Evolutionary conservation across 2,329 filamentous ascomycete genomes (phyloP).

Genomic region (Beauveria caledonica): DNA sequence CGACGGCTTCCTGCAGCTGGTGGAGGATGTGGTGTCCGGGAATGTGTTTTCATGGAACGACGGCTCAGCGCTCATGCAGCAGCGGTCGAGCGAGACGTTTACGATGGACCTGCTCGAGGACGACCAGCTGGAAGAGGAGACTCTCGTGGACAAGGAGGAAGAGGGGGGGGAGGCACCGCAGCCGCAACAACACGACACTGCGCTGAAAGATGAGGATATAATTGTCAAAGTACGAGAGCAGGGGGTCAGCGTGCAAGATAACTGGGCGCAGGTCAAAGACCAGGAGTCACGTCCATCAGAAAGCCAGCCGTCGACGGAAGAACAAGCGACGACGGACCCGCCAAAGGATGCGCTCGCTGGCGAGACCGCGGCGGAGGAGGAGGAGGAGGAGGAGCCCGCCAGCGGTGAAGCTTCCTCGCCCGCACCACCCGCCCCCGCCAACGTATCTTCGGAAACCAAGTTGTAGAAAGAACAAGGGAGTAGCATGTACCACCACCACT

Average conservation of each 20-base stretch:
- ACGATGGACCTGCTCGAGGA: conserved; percentile 21
- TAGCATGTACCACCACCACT: background rate
- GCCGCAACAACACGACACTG: conserved; percentile 14
- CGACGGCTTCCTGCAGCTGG: conserved; percentile 20
- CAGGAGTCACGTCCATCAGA: too few relatives aligned
- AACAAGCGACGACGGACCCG: too few relatives aligned
- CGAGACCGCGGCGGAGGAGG: background rate
- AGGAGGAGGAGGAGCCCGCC: background rate
- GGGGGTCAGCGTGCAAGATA: background rate
- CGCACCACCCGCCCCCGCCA: too few relatives aligned
- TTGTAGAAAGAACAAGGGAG: background rate
- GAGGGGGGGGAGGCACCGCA: background rate
- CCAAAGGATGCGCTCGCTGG: background rate
- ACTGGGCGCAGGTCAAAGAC: too few relatives aligned
- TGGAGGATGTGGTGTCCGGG: conserved; percentile 23
- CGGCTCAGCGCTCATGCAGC: conserved; percentile 21
- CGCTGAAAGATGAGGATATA: background rate
- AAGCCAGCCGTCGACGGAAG: too few relatives aligned
- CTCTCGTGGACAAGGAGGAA: background rate
- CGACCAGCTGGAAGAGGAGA: conserved; percentile 1
- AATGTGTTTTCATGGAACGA: conserved; percentile 28
- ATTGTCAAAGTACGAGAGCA: background rate
- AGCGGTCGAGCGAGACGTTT: conserved; percentile 20
- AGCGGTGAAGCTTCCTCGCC: background rate
- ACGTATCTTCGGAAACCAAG: background rate